Evolutionary conservation across 2,329 filamentous ascomycete species (phyloP), one percentile per base, ranked within the genome.

Genomic region (Chaetomium sp.): DNA sequence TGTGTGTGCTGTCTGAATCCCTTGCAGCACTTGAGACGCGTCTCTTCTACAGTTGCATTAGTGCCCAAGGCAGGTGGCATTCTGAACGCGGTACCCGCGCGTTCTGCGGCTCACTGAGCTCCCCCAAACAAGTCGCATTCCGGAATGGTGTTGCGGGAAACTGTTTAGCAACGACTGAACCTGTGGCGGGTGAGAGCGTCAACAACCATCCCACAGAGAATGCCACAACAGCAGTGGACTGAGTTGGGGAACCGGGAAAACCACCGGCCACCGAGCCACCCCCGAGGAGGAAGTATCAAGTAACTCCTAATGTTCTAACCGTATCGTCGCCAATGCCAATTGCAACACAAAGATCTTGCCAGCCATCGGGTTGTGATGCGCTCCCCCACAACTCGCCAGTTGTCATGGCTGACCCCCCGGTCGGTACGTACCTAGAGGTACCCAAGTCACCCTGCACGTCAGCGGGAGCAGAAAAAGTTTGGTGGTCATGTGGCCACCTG

Each of bases 401-500:
- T 42, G 5, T 42, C 38, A 16, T 42, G 38, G 38, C 16, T 42
- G 38, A 6, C 16, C 19, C 38, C 35, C 38, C n/a, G 38, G 38
- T 42, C 38, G 56, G 56, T 51, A 54, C 49, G 31, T 29, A 57
- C 45, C 45, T 23, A 10, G 9, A 38, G 23, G 31, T 38, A 38
- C 23, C 54, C 13, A 56, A 8, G 33, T 42, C 31, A 35, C 54
- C 19, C 45, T 65, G 45, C 27, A 38, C 19, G 58, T 55, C 60
- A 59, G 58, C 33, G 54, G 27, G 38, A 35, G 12, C 25, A 25
- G 27, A 25, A 29, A 66, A 57, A 60, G 38, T 51, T 56, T 57
- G 57, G 4, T 51, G 64, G 60, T 66, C 60, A 60, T 66, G 64
- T 66, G 64, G 50, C 51, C 57, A 57, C 51, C 56, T 29, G 4